Conservation (phyloP, 148 eudicot species). For the Spergularia bocconei region DNA sequence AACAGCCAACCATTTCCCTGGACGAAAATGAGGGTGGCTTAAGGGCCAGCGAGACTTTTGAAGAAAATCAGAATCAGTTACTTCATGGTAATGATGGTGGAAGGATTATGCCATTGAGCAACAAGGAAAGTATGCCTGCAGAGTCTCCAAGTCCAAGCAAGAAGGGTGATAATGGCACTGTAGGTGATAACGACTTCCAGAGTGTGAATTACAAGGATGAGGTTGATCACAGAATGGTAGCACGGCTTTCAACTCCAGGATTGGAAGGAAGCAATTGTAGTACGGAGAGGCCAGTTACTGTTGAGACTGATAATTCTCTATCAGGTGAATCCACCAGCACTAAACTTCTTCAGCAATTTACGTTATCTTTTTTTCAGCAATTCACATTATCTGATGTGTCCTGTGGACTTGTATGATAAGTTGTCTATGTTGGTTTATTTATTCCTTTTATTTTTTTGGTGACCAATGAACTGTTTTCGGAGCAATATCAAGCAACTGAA, state of each 20-base stretch:
- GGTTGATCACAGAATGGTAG: too few species aligned
- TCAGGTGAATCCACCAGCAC: background rate
- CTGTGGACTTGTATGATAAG: too few species aligned
- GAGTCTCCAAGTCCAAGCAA: background rate
- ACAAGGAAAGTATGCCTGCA: too few species aligned
- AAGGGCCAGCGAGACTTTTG: background rate
- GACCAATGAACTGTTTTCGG: background rate
- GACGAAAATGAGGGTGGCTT: background rate
- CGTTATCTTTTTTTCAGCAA: too few species aligned
- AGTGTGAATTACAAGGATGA: background rate
- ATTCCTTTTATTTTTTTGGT: background rate
- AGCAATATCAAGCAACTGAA: background rate
- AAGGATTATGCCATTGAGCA: too few species aligned
- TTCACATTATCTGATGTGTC: too few species aligned
- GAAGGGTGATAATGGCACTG: background rate
- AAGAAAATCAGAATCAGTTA: background rate
- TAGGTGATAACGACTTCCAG: background rate
- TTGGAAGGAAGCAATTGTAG: too few species aligned
- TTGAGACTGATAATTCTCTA: background rate
- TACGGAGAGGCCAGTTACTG: background rate
- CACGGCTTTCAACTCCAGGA: too few species aligned
- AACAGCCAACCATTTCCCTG: background rate
- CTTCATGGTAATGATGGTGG: background rate
- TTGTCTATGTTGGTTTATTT: background rate
- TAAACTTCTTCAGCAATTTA: background rate